These are phyloP conservation scores for Penicillium psychrosexuale DNA, from an alignment of 2,329 filamentous ascomycete genomes.

Conservation along the genomic window DNA sequence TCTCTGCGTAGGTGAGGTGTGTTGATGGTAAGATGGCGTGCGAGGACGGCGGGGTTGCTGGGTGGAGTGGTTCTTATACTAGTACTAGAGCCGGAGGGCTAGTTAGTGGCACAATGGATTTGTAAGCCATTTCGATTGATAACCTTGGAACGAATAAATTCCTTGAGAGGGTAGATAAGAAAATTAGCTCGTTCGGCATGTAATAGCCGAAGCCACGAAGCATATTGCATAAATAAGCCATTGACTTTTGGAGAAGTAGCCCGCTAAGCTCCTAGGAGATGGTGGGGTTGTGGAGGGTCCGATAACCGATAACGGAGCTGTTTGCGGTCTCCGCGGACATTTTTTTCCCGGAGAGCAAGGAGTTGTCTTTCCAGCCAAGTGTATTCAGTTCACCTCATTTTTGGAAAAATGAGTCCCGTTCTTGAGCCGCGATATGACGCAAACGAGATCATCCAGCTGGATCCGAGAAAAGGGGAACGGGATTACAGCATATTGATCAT, in stretches of 20 bases:
- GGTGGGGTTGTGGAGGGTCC: constrained; percentile 20
- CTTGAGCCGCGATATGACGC: neutral
- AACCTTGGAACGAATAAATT: neutral
- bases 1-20: neutral
- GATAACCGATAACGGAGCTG: constrained; percentile 16
- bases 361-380: neutral
- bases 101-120: neutral
- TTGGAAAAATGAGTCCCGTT: neutral
- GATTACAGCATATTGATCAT: constrained; percentile 40
- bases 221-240: neutral
- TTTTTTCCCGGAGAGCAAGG: constrained; percentile 2
- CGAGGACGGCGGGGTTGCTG: neutral
- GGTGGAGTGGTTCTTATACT: neutral
- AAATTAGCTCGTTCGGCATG: neutral
- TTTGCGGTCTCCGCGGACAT: neutral
- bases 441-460: neutral
- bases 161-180: neutral
- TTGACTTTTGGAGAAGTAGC: neutral
- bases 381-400: neutral
- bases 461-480: constrained; percentile 10
- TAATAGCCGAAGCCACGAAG: neutral
- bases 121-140: neutral
- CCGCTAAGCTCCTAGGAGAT: neutral
- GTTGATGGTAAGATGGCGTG: neutral
- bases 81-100: neutral